phyloP scores from a whole-genome alignment of 495 filamentous ascomycete genomes.

The Lasiosphaeris hirsuta region DNA sequence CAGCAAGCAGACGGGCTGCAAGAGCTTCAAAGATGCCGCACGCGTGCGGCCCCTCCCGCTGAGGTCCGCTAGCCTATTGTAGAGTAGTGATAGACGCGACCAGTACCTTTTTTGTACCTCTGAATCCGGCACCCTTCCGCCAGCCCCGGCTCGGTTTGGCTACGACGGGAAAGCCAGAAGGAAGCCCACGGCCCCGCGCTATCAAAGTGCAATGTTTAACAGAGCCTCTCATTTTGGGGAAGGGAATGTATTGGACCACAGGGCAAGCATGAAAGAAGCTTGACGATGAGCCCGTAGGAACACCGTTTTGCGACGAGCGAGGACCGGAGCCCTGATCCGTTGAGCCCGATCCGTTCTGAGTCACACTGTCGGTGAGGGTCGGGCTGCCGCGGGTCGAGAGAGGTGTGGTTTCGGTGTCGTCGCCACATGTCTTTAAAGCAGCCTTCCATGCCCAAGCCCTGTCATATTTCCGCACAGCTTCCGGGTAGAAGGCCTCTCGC shows the following conservation, averaged over 20 bases:
- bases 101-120: neutral
- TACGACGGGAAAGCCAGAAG: too few species aligned
- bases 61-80: conserved; percentile 6
- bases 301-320: neutral
- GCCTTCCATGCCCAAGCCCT: too few species aligned
- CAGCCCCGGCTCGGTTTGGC: too few species aligned
- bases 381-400: neutral
- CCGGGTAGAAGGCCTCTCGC: too few species aligned
- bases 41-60: conserved; percentile 20
- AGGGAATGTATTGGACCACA: too few species aligned
- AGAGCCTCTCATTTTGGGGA: too few species aligned
- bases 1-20: conserved; percentile 13
- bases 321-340: neutral
- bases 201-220: too few species aligned
- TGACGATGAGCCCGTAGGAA: too few species aligned
- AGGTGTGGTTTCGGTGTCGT: conserved; percentile 1
- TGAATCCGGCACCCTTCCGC: too few species aligned
- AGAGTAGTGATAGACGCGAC: conserved; percentile 1
- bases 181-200: too few species aligned
- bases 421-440: neutral
- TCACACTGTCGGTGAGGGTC: conserved; percentile 16
- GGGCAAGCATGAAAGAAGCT: too few species aligned
- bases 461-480: too few species aligned
- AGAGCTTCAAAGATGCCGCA: conserved; percentile 16
- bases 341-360: neutral